Percentiles rank a stretch among this genome's conserved stretches.
Evolutionary conservation across 768 basidiomycete genomes (phyloP).

Genomic region (Auricularia sp.): DNA sequence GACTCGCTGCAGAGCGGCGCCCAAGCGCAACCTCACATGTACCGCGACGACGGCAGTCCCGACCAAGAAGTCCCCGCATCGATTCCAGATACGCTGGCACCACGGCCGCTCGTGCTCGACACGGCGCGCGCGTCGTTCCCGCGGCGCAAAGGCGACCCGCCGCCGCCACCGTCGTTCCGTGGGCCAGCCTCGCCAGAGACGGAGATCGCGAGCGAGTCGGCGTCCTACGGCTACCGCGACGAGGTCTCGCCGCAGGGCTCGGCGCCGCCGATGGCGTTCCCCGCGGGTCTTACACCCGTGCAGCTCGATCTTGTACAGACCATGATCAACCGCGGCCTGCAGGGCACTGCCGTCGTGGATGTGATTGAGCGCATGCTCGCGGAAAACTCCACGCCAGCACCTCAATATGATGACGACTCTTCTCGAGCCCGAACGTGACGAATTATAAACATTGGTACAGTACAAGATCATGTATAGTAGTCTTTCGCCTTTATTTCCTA

Average conservation of each 20-base stretch:
- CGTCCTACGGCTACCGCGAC: background rate
- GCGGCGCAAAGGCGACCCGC: background rate
- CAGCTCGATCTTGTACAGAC: background rate
- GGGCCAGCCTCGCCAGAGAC: background rate
- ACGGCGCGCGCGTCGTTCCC: background rate
- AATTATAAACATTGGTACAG: too few species aligned
- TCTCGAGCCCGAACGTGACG: background rate
- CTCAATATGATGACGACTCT: background rate
- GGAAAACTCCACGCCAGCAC: background rate
- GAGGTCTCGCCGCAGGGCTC: background rate
- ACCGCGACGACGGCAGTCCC: background rate
- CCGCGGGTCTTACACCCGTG: background rate
- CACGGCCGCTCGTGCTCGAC: background rate
- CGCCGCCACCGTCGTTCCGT: background rate
- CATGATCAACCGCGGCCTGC: background rate
- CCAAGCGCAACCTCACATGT: background rate
- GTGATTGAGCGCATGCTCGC: background rate
- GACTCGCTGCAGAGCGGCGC: background rate
- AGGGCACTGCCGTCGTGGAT: background rate
- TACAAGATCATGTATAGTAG: too few species aligned
- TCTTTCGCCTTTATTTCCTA: too few species aligned
- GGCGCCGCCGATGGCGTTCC: background rate
- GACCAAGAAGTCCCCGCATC: background rate
- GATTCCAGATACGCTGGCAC: background rate
- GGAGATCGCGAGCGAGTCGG: background rate